Conservation (phyloP, 257 asterid species). For the Gentiana macrophylla region DNA sequence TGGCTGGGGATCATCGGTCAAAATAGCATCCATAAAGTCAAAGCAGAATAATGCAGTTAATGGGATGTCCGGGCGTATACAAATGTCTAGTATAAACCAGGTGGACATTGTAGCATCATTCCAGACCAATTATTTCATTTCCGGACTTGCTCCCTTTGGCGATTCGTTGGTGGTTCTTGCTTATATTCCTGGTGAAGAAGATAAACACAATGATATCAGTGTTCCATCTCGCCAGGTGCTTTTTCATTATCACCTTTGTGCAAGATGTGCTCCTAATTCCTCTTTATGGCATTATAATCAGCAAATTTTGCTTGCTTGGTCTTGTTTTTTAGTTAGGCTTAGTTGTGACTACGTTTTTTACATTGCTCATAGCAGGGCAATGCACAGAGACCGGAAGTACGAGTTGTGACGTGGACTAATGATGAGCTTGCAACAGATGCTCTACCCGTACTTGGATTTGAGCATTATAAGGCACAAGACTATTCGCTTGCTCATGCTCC, state of each 20-base stretch:
- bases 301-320: neutral
- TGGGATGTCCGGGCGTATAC: slow-evolving; percentile 54
- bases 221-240: slow-evolving; percentile 88
- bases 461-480: slow-evolving; percentile 97
- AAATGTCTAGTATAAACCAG: slow-evolving; percentile 70
- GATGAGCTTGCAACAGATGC: slow-evolving; percentile 99
- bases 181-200: slow-evolving; percentile 78
- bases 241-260: slow-evolving; percentile 9
- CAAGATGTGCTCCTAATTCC: neutral
- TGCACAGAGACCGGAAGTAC: slow-evolving; percentile 99
- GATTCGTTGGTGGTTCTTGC: slow-evolving; percentile 94
- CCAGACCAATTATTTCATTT: slow-evolving; percentile 86
- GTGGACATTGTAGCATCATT: slow-evolving; percentile 97
- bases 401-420: slow-evolving; percentile 80
- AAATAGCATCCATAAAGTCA: slow-evolving; percentile 69
- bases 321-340: neutral
- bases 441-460: slow-evolving; percentile 88
- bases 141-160: slow-evolving; percentile 98
- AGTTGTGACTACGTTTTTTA: neutral
- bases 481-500: slow-evolving; percentile 96
- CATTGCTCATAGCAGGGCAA: slow-evolving; percentile 54
- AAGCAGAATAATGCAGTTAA: slow-evolving; percentile 49
- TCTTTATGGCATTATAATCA: neutral
- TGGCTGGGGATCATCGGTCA: slow-evolving; percentile 96
- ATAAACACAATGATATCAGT: slow-evolving; percentile 73